phyloP scores from a whole-genome alignment of 1,284 basidiomycete species.

The Naganishia albida region DNA sequence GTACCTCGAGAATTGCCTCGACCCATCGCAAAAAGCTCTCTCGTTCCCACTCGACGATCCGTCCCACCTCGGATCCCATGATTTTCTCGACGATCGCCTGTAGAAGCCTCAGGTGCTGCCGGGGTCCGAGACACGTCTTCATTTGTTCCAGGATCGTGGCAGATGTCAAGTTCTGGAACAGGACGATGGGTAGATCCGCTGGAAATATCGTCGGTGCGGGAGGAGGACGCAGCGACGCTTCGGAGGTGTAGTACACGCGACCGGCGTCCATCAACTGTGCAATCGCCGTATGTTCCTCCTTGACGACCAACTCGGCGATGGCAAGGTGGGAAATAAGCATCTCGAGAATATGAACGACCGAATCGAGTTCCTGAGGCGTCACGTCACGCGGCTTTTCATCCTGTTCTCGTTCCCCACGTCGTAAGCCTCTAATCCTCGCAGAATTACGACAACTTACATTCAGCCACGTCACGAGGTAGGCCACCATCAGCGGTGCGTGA shows the following conservation, averaged over 20 bases:
- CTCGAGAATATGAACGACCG: conserved; percentile 1
- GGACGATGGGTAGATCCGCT: neutral
- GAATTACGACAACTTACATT: neutral
- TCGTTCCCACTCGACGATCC: conserved; percentile 1
- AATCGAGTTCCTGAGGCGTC: neutral
- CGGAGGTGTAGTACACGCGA: conserved; percentile 1
- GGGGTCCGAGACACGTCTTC: neutral
- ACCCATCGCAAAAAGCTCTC: conserved; percentile 6
- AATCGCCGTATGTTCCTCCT: no score
- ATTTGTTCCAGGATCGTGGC: neutral
- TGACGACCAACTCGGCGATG: neutral
- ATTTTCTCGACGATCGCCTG: neutral
- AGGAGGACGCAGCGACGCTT: conserved; percentile 6
- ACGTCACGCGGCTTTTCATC: no score
- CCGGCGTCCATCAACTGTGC: no score
- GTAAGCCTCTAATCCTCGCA: neutral
- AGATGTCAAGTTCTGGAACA: conserved; percentile 15
- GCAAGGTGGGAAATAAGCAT: conserved; percentile 1
- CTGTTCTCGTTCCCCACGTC: no score
- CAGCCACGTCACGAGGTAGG: conserved; percentile 13
- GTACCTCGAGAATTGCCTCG: neutral
- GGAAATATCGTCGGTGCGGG: neutral
- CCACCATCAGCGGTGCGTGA: conserved; percentile 29
- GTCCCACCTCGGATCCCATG: neutral
- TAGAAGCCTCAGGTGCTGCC: conserved; percentile 5